A percentile compares a stretch with the other conserved stretches of the same genome.
These are phyloP conservation scores for Conringia planisiliqua DNA, from an alignment of 345 rosid genomes.

Conservation along the genomic window DNA sequence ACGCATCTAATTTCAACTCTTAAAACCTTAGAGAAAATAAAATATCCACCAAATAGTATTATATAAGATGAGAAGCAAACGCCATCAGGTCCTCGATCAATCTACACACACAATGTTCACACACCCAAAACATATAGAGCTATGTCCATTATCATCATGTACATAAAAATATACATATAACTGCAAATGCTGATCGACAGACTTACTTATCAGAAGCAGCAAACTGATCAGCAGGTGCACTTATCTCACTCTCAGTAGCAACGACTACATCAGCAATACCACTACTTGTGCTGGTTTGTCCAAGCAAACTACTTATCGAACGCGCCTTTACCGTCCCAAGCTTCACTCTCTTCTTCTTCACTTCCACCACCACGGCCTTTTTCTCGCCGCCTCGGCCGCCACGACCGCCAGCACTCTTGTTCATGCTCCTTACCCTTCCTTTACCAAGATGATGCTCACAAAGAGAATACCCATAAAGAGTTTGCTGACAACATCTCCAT, in stretches of 20 bases:
- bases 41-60: background rate
- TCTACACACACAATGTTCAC: slow-evolving; percentile 4
- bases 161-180: slow-evolving; percentile 16
- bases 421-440: slow-evolving; percentile 82
- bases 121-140: slow-evolving; percentile 18
- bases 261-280: background rate
- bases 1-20: background rate
- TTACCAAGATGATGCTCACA: slow-evolving; percentile 98
- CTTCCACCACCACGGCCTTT: slow-evolving; percentile 5
- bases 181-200: slow-evolving; percentile 4
- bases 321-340: slow-evolving; percentile 92
- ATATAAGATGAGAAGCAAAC: background rate
- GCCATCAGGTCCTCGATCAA: background rate
- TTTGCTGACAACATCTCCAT: slow-evolving; percentile 94
- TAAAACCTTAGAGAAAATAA: background rate
- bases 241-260: slow-evolving; percentile 25
- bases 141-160: slow-evolving; percentile 20
- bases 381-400: slow-evolving; percentile 20
- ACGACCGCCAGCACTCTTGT: slow-evolving; percentile 25
- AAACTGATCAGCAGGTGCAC: slow-evolving; percentile 32
- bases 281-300: slow-evolving; percentile 39
- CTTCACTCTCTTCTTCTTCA: slow-evolving; percentile 64
- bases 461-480: slow-evolving; percentile 87
- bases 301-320: slow-evolving; percentile 85
- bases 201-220: slow-evolving; percentile 23